Base-by-base conservation (phyloP, 2,329 filamentous ascomycete genomes). In the Diaporthe citrichinensis region DNA sequence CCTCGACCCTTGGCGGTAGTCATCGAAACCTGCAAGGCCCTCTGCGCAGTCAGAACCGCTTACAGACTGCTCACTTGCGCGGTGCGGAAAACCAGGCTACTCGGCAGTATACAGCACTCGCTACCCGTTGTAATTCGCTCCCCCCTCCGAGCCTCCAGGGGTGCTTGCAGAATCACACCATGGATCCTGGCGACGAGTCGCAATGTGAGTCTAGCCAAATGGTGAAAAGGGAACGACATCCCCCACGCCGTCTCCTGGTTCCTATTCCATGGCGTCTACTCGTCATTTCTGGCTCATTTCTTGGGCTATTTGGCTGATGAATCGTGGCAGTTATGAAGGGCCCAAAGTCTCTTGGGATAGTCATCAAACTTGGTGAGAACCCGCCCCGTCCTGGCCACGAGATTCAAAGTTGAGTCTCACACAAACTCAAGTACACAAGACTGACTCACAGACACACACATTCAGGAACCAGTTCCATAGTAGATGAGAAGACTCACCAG, bases 381-480 rank as follows among this genome's bases (percentile, higher is more conserved):
- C 34, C n/a, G 5, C 20, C 53, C 12, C 14, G 7, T 28, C 23
- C 15, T n/a, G 23, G 46, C 36, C n/a, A 25, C 8, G 8, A 36
- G 17, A 53, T 49, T 17, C 36, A 17, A 51, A 39, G n/a, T 39
- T 34, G 61, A 36, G n/a, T 67, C 53, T 44, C 44, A 20, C 46
- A 62, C 44, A 46, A 15, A 23, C 8, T 23, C 17, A 34, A 6
- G 31, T 10, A 25, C 46, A 61, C 51, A 34, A 12, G 14, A 51
- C 53, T 68, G 74, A 62, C 71, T 74, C 55, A 76, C 55, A 77
- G 55, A 55, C 53, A 69, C 34, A 25, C 31, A 34, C 44, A 4
- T 76, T 76, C 79, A 99, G 97, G 97, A 80, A 98, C 97, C 62
- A 98, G 95, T 84, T 98, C 97, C n/a, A 98, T 99, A 79, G 96